Conservation (phyloP, 176 grass and related monocot species). For the Bothriochloa decipiens region DNA sequence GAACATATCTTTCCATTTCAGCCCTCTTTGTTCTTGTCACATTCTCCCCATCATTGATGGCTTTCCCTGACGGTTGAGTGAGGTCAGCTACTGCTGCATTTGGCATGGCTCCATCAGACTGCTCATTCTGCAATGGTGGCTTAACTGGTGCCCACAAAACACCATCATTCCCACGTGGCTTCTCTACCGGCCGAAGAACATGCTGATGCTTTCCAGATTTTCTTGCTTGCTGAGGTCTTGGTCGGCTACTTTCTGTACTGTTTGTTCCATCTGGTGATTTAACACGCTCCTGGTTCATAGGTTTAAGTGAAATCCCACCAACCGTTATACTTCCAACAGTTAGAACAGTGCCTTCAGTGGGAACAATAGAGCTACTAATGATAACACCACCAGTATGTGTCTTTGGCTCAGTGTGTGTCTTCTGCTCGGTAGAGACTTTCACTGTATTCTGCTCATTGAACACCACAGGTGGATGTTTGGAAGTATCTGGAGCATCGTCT, state of each 20-base stretch:
- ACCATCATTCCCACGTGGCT: slow-evolving; percentile 63
- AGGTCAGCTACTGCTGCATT: slow-evolving; percentile 25
- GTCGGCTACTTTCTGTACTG: slow-evolving; percentile 45
- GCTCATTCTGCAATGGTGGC: slow-evolving; percentile 53
- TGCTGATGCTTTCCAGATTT: slow-evolving; percentile 72
- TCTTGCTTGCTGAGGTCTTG: slow-evolving; percentile 68
- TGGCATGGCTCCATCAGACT: slow-evolving; percentile 50
- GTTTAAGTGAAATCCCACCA: slow-evolving; percentile 44
- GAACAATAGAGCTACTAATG: slow-evolving; percentile 62
- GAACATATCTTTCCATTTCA: slow-evolving; percentile 98
- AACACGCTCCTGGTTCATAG: slow-evolving; percentile 45
- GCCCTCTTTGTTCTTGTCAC: slow-evolving; percentile 80
- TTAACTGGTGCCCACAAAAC: slow-evolving; percentile 84
- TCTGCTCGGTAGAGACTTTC: slow-evolving; percentile 44
- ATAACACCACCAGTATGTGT: slow-evolving; percentile 49
- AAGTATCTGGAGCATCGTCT: slow-evolving; percentile 54
- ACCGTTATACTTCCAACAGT: slow-evolving; percentile 55
- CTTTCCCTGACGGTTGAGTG: slow-evolving; percentile 42
- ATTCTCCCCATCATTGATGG: slow-evolving; percentile 49
- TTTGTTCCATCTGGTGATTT: slow-evolving; percentile 52
- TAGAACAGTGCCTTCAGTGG: slow-evolving; percentile 50
- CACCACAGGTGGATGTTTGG: slow-evolving; percentile 36
- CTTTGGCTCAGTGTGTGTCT: slow-evolving; percentile 46
- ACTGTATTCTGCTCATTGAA: slow-evolving; percentile 43
- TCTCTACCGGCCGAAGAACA: slow-evolving; percentile 53